A percentile compares a stretch with the other conserved stretches of the same genome.
Evolutionary conservation across 805 yeast genomes (phyloP).

Genomic region (Kockiozyma suomiensis): DNA sequence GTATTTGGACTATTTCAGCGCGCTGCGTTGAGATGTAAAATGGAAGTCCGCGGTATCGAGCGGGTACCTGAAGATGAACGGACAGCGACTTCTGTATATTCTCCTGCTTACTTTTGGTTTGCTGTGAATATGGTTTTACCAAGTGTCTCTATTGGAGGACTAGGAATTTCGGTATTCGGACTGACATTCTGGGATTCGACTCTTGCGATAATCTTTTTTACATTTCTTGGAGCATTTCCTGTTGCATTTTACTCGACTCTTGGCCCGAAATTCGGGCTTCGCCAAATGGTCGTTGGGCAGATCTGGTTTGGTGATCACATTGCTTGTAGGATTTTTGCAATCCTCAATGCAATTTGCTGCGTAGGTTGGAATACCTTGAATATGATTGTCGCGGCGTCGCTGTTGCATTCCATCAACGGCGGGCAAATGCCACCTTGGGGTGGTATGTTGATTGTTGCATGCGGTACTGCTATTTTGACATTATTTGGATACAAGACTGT

Average conservation of each 20-base stretch:
- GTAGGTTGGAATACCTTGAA: constrained; percentile 96
- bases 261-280: constrained; percentile 81
- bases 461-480: constrained; percentile 67
- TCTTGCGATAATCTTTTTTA: constrained; percentile 70
- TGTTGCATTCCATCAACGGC: constrained; percentile 72
- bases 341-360: constrained; percentile 80
- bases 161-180: constrained; percentile 65
- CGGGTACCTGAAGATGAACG: constrained; percentile 78
- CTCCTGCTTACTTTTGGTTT: constrained; percentile 69
- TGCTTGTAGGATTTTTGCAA: constrained; percentile 68
- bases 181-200: constrained; percentile 74
- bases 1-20: background rate
- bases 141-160: constrained; percentile 73
- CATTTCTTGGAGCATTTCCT: constrained; percentile 68
- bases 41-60: constrained; percentile 76
- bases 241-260: constrained; percentile 82
- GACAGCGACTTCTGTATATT: constrained; percentile 57
- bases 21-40: background rate
- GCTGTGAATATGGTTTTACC: constrained; percentile 89
- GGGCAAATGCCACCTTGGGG: constrained; percentile 82
- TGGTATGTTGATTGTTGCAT: constrained; percentile 72
- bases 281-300: constrained; percentile 83
- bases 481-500: constrained; percentile 83
- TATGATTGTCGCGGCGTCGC: constrained; percentile 84
- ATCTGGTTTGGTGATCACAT: constrained; percentile 74